Percentiles rank a stretch among this genome's conserved stretches.
Conservation (phyloP, 441 rosid species). For the Pelargonium cotyledonis region DNA sequence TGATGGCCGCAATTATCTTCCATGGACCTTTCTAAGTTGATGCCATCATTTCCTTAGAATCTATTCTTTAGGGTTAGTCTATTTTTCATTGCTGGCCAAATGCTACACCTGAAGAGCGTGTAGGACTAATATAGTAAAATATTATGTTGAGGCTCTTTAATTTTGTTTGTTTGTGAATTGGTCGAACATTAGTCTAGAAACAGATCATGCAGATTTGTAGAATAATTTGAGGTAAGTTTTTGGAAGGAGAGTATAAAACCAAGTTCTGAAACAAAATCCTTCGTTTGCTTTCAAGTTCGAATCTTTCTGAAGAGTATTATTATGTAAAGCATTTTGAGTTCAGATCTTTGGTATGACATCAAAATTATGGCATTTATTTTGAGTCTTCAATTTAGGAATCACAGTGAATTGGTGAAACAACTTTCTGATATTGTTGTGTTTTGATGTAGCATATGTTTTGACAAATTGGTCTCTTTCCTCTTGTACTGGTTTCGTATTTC, state of each 20-base stretch:
- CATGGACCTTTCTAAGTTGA: neutral
- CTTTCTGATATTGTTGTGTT: neutral
- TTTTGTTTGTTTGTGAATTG: neutral
- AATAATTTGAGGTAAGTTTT: neutral
- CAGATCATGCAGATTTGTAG: neutral
- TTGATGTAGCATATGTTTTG: slow-evolving; percentile 62
- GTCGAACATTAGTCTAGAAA: neutral
- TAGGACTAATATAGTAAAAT: neutral
- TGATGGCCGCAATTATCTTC: neutral
- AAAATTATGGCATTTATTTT: neutral
- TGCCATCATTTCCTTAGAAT: neutral
- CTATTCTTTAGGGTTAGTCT: neutral
- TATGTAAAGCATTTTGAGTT: too few relatives aligned
- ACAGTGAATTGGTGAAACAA: neutral
- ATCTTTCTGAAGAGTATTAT: too few relatives aligned
- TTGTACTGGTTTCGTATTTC: slow-evolving; percentile 80
- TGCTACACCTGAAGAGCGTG: neutral
- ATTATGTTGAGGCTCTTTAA: neutral
- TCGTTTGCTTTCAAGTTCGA: neutral
- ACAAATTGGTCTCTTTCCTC: slow-evolving; percentile 70
- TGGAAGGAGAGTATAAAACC: neutral
- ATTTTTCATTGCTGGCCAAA: neutral
- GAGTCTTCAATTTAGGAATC: too few relatives aligned
- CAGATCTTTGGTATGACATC: neutral
- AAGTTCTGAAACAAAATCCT: neutral